Conservation (phyloP, 2,329 filamentous ascomycete species). For the Teratosphaeria nubilosa region DNA sequence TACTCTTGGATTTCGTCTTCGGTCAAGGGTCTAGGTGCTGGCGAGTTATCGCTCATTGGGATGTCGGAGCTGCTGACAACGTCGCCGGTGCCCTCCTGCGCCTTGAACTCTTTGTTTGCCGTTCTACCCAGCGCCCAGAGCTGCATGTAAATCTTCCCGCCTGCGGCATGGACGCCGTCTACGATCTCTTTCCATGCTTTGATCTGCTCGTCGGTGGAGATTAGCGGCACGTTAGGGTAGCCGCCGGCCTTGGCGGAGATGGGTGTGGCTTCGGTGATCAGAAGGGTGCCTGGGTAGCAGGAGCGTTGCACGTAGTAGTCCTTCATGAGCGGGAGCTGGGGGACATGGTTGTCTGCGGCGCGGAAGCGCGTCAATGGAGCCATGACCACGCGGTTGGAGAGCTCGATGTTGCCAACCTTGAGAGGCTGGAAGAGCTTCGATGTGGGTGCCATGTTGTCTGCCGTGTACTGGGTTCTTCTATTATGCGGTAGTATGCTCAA, state of each 20-base stretch:
- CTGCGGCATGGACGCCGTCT: constrained; percentile 41
- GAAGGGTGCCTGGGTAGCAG: constrained; percentile 22
- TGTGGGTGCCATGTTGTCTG: neutral
- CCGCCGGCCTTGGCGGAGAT: constrained; percentile 22
- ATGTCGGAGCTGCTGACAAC: constrained; percentile 25
- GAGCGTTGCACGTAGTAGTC: constrained; percentile 25
- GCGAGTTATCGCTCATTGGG: constrained; percentile 26
- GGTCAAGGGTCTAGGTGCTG: constrained; percentile 27
- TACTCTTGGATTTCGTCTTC: constrained; percentile 25
- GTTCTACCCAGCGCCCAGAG: constrained; percentile 41
- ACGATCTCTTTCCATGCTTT: constrained; percentile 43
- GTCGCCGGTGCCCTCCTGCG: constrained; percentile 18
- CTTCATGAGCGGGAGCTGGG: constrained; percentile 14
- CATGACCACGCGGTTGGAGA: constrained; percentile 43
- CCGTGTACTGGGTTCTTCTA: neutral
- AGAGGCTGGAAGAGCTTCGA: constrained; percentile 32
- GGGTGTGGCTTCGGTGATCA: constrained; percentile 28
- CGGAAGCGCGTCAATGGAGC: constrained; percentile 47
- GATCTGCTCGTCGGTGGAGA: constrained; percentile 31
- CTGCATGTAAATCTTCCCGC: constrained; percentile 38
- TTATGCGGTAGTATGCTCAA: neutral
- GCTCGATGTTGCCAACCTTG: constrained; percentile 30
- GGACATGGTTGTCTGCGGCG: constrained; percentile 31
- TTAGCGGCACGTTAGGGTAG: constrained; percentile 15
- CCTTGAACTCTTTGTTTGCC: constrained; percentile 26